Evolutionary conservation across 2,329 filamentous ascomycete genomes (phyloP).

Genomic region (Chrysosphaeria jannelii): DNA sequence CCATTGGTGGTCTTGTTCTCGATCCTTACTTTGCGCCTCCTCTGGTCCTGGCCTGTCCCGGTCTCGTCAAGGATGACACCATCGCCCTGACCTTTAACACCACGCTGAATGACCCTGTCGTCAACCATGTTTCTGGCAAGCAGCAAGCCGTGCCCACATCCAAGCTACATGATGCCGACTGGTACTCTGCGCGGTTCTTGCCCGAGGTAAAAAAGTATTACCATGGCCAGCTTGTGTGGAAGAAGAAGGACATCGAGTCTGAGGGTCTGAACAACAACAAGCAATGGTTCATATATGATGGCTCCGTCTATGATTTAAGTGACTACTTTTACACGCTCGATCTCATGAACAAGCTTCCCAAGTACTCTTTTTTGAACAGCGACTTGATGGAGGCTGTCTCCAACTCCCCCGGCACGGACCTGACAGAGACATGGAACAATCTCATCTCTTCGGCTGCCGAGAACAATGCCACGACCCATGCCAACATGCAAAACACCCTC

Average conservation of each 20-base stretch:
- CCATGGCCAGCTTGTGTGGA: conserved; percentile 60
- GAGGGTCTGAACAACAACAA: conserved; percentile 38
- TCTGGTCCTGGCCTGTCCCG: conserved; percentile 41
- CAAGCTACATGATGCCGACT: conserved; percentile 29
- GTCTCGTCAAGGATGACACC: conserved; percentile 30
- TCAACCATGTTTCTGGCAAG: conserved; percentile 40
- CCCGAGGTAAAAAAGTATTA: conserved; percentile 63
- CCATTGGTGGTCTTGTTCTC: conserved; percentile 48
- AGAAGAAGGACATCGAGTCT: conserved; percentile 19
- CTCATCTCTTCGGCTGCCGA: conserved; percentile 15
- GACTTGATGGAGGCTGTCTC: conserved; percentile 37
- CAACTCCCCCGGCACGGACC: conserved; percentile 49
- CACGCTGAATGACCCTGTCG: conserved; percentile 23
- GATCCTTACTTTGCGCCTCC: conserved; percentile 69
- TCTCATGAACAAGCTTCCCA: conserved; percentile 17
- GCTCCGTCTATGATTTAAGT: conserved; percentile 62
- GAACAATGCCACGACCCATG: conserved; percentile 22
- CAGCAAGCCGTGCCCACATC: conserved; percentile 23
- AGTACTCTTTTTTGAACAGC: conserved; percentile 42
- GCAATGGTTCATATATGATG: conserved; percentile 52
- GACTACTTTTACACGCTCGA: conserved; percentile 64
- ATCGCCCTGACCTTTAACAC: conserved; percentile 31
- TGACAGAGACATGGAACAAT: conserved; percentile 33
- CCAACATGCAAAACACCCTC: conserved; percentile 30
- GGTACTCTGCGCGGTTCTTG: conserved; percentile 49